These are phyloP conservation scores for Diophrys sp. DNA, from an alignment of 73 alveolate genomes.

Conservation along the genomic window DNA sequence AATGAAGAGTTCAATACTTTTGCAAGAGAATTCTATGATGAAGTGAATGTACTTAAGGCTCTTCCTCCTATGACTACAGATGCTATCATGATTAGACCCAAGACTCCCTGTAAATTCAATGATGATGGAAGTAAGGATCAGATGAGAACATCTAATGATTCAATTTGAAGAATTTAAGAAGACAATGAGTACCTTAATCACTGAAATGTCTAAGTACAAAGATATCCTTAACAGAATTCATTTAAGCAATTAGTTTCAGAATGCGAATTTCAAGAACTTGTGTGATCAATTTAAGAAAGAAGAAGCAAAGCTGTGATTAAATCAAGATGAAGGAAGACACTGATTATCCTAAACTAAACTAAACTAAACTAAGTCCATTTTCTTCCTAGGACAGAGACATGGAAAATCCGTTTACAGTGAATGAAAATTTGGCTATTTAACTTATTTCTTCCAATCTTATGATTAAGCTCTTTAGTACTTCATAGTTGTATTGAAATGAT, in stretches of 20 bases:
- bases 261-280: conserved; percentile 6
- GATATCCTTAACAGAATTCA: neutral
- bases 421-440: too few species aligned
- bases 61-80: conserved; percentile 21
- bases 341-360: neutral
- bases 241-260: neutral
- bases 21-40: conserved; percentile 16
- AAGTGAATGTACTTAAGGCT: conserved; percentile 15
- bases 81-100: conserved; percentile 11
- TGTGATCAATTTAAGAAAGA: conserved; percentile 8
- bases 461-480: too few species aligned
- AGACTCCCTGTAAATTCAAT: neutral
- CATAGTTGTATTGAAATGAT: too few species aligned
- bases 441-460: too few species aligned
- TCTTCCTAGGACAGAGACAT: too few species aligned
- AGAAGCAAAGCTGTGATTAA: conserved; percentile 8
- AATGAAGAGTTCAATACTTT: conserved; percentile 27
- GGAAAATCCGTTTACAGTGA: too few species aligned
- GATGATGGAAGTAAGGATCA: neutral
- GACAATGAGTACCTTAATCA: neutral
- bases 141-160: neutral
- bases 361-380: too few species aligned
- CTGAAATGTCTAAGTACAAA: neutral
- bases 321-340: neutral
- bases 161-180: neutral